Evolutionary conservation across 495 filamentous ascomycete species (phyloP).

Genomic region (Bryoglossum gracile): DNA sequence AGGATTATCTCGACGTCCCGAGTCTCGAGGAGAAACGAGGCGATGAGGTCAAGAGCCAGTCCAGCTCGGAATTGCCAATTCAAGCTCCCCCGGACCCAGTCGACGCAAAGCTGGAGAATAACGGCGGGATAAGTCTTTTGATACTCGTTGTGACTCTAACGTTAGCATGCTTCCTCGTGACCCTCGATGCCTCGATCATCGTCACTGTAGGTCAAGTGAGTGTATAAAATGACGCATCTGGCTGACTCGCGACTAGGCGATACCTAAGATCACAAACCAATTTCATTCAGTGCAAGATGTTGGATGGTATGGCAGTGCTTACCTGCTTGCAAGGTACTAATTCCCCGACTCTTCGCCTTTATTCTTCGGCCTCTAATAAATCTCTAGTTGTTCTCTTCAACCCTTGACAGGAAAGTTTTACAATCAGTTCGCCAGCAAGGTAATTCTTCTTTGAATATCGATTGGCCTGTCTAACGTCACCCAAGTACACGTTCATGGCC

Average conservation of each 20-base stretch:
- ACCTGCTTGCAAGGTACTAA: conserved; percentile 34
- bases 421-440: conserved; percentile 36
- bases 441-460: neutral
- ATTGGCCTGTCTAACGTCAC: neutral
- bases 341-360: neutral
- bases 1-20: neutral
- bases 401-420: conserved; percentile 41
- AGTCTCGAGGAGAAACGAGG: neutral
- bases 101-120: neutral
- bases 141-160: conserved; percentile 24
- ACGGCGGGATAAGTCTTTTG: conserved; percentile 23
- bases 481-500: conserved; percentile 35
- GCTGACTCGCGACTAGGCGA: conserved; percentile 25
- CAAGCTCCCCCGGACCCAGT: neutral
- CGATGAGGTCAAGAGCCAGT: neutral
- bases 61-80: no score
- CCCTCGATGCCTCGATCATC: conserved; percentile 44
- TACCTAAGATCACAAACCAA: conserved; percentile 34
- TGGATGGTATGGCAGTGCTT: conserved; percentile 46
- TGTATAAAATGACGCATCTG: conserved; percentile 22
- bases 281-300: conserved; percentile 34
- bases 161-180: conserved; percentile 37
- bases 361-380: neutral
- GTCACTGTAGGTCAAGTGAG: conserved; percentile 23
- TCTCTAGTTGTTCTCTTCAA: conserved; percentile 33